These are phyloP conservation scores for Canariomyces notabilis DNA, from an alignment of 2,329 filamentous ascomycete genomes.

Conservation along the genomic window DNA sequence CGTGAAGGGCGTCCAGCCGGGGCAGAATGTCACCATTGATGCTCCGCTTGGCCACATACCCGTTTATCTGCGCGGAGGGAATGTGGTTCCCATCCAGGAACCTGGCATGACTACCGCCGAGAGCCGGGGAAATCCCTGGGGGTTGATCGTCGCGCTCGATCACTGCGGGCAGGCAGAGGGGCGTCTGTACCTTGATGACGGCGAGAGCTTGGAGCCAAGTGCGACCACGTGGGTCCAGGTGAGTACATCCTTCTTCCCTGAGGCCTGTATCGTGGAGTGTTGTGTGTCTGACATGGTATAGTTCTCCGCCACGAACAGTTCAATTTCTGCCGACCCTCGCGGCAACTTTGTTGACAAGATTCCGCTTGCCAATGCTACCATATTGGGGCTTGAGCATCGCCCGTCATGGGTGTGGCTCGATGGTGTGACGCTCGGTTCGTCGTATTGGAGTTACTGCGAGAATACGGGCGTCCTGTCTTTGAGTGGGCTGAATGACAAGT, in stretches of 20 bases:
- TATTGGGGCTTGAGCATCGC: slow-evolving; percentile 49
- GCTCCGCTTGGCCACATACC: slow-evolving; percentile 63
- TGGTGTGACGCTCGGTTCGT: slow-evolving; percentile 36
- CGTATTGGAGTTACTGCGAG: slow-evolving; percentile 44
- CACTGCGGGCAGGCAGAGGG: slow-evolving; percentile 52
- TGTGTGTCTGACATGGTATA: slow-evolving; percentile 33
- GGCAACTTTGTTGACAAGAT: slow-evolving; percentile 55
- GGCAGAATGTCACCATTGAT: slow-evolving; percentile 37
- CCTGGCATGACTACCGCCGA: slow-evolving; percentile 62
- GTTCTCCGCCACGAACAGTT: slow-evolving; percentile 30
- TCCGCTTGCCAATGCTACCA: slow-evolving; percentile 55
- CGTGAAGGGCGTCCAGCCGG: slow-evolving; percentile 35
- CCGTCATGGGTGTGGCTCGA: slow-evolving; percentile 48
- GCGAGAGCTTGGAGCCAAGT: slow-evolving; percentile 57
- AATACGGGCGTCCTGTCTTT: slow-evolving; percentile 46
- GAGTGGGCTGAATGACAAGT: slow-evolving; percentile 43
- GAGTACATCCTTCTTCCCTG: slow-evolving; percentile 20
- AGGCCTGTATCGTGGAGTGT: neutral
- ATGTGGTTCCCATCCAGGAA: slow-evolving; percentile 62
- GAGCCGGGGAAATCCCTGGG: slow-evolving; percentile 60
- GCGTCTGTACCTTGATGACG: slow-evolving; percentile 68
- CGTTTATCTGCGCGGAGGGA: slow-evolving; percentile 64
- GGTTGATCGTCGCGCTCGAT: slow-evolving; percentile 58
- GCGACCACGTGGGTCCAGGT: slow-evolving; percentile 50
- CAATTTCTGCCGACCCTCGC: slow-evolving; percentile 42